A percentile compares a stretch with the other conserved stretches of the same genome.
These are phyloP conservation scores for Stereocaulon alpinum DNA, from an alignment of 495 filamentous ascomycete genomes.

Conservation along the genomic window DNA sequence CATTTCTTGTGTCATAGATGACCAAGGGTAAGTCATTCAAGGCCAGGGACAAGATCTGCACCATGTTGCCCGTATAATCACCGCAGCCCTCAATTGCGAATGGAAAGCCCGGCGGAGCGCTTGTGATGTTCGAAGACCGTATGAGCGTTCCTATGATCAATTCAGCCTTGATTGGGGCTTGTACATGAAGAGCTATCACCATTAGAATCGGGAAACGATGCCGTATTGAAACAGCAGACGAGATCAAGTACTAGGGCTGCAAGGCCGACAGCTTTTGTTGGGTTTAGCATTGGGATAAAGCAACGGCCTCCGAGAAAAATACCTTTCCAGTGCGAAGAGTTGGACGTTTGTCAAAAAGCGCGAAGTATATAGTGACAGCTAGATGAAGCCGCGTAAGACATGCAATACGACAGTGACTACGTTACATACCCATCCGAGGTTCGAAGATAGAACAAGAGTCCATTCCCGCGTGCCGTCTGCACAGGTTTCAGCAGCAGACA, in stretches of 20 bases:
- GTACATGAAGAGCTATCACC: neutral
- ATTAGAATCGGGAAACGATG: neutral
- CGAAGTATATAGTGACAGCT: too few species aligned
- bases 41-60: neutral
- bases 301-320: neutral
- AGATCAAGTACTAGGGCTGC: neutral
- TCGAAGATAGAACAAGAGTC: too few species aligned
- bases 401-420: too few species aligned
- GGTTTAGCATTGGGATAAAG: neutral
- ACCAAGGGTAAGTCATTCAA: neutral
- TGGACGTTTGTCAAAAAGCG: too few species aligned
- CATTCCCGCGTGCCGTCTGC: neutral
- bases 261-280: neutral
- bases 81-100: neutral
- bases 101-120: neutral
- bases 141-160: neutral
- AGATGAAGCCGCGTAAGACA: too few species aligned
- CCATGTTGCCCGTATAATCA: neutral
- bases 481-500: neutral
- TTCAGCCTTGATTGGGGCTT: neutral
- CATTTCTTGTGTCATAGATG: neutral
- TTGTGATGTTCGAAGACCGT: neutral
- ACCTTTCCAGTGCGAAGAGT: too few species aligned
- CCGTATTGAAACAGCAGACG: neutral
- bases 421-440: too few species aligned